Percentiles rank a stretch among this genome's conserved stretches.
phyloP scores from a whole-genome alignment of 495 filamentous ascomycete genomes.

The Penicillium malachiteum region DNA sequence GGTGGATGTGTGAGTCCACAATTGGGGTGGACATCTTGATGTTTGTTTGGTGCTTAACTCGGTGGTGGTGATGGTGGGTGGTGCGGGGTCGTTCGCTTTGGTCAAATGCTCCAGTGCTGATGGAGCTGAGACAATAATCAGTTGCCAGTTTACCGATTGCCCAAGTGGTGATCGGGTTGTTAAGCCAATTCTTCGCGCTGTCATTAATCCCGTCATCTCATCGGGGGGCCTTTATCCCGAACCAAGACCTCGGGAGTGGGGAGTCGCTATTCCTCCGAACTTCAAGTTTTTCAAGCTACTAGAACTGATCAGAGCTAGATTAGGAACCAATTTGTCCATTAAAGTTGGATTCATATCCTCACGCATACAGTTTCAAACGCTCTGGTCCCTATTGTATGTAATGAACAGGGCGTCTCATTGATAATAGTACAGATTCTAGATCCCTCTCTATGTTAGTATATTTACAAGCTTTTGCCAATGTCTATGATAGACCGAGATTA shows the following conservation, averaged over 20 bases:
- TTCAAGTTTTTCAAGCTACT: neutral
- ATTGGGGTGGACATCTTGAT: slow-evolving; percentile 38
- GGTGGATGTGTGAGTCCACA: slow-evolving; percentile 86
- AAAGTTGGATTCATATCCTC: too few species aligned
- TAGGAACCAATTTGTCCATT: neutral
- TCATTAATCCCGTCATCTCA: neutral
- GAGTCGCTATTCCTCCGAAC: neutral
- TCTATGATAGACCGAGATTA: neutral
- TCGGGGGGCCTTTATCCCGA: slow-evolving; percentile 5
- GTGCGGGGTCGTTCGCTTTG: neutral
- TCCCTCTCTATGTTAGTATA: neutral
- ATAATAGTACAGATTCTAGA: neutral
- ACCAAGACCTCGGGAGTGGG: neutral
- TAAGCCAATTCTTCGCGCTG: too few species aligned
- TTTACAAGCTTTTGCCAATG: neutral
- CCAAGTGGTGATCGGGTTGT: too few species aligned
- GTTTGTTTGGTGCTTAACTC: neutral
- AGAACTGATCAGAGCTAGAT: neutral
- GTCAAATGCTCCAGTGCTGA: too few species aligned
- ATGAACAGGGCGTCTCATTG: neutral
- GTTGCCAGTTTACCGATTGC: too few species aligned
- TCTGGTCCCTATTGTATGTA: neutral
- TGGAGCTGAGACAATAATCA: neutral
- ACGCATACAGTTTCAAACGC: neutral
- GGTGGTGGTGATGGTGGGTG: neutral